phyloP scores from a whole-genome alignment of 2,329 filamentous ascomycete genomes.

The Neophaeococcomyces aloes region DNA sequence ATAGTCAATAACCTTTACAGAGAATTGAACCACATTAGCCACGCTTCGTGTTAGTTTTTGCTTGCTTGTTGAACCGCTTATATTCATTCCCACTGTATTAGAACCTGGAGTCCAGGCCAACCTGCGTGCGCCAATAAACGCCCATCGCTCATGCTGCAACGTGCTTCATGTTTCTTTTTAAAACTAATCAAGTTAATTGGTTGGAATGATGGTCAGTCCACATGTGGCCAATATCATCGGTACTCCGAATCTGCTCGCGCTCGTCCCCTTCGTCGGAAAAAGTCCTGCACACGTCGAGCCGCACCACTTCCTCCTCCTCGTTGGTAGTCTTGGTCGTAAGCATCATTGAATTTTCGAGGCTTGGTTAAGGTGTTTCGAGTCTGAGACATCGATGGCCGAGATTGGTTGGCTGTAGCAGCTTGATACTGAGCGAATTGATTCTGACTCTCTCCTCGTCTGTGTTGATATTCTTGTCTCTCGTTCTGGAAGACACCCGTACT shows the following conservation, averaged over 20 bases:
- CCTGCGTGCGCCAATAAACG: not conserved
- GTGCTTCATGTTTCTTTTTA: not conserved
- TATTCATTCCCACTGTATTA: not conserved
- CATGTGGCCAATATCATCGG: slow-evolving; percentile 6
- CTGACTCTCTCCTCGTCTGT: slow-evolving; percentile 30
- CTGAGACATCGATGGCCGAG: slow-evolving; percentile 34
- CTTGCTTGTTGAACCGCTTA: not conserved
- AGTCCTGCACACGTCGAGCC: slow-evolving; percentile 92
- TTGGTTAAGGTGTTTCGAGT: slow-evolving; percentile 60
- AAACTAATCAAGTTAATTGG: not conserved
- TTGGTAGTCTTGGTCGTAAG: slow-evolving; percentile 68
- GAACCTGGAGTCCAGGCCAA: not conserved
- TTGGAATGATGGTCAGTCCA: not conserved
- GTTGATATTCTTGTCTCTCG: slow-evolving; percentile 13
- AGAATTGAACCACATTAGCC: not conserved
- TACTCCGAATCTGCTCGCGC: slow-evolving; percentile 46
- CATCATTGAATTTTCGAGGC: slow-evolving; percentile 73
- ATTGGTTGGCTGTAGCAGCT: slow-evolving; percentile 27
- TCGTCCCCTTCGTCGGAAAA: slow-evolving; percentile 80
- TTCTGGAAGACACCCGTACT: slow-evolving; percentile 20
- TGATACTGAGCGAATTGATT: slow-evolving; percentile 28
- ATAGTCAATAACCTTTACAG: not conserved
- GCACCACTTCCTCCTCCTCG: slow-evolving; percentile 77
- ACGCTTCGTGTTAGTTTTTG: too few relatives aligned
- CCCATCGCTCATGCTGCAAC: slow-evolving; percentile 5